Conservation (phyloP, 2,329 filamentous ascomycete genomes). For the Fusarium camptoceras region DNA sequence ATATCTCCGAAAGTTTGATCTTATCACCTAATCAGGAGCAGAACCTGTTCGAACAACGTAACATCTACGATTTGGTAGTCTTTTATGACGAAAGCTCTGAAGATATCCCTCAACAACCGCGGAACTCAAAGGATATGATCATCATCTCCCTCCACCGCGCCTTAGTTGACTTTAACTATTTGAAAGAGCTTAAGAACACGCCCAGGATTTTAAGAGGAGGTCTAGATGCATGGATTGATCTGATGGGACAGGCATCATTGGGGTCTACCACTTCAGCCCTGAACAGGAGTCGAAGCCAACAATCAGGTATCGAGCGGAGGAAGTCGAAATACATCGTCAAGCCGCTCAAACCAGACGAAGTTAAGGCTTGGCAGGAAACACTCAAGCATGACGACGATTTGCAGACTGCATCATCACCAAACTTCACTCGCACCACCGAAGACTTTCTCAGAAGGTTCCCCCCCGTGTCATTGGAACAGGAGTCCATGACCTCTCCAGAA, state of each 20-base stretch:
- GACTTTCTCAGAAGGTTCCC: conserved; percentile 88
- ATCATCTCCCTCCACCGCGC: conserved; percentile 81
- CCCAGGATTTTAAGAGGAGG: conserved; percentile 87
- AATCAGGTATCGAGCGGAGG: conserved; percentile 50
- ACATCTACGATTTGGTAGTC: conserved; percentile 87
- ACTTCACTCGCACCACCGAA: conserved; percentile 77
- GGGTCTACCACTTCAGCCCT: conserved; percentile 56
- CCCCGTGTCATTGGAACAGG: conserved; percentile 70
- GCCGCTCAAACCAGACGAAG: conserved; percentile 83
- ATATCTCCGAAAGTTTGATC: conserved; percentile 75
- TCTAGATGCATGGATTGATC: conserved; percentile 84
- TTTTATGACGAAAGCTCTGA: conserved; percentile 84
- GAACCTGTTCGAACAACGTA: conserved; percentile 75
- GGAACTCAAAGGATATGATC: conserved; percentile 60
- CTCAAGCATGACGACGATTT: conserved; percentile 75
- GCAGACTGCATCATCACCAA: conserved; percentile 60
- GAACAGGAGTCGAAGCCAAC: conserved; percentile 49
- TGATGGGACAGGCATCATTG: conserved; percentile 78
- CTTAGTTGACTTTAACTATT: conserved; percentile 84
- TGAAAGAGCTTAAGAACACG: conserved; percentile 76
- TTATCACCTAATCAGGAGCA: conserved; percentile 81
- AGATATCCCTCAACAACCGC: conserved; percentile 56
- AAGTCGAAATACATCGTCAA: conserved; percentile 65
- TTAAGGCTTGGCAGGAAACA: conserved; percentile 82
- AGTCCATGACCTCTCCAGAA: conserved; percentile 67